Conservation (phyloP, 768 basidiomycete genomes). For the Tremella mesenterica region DNA sequence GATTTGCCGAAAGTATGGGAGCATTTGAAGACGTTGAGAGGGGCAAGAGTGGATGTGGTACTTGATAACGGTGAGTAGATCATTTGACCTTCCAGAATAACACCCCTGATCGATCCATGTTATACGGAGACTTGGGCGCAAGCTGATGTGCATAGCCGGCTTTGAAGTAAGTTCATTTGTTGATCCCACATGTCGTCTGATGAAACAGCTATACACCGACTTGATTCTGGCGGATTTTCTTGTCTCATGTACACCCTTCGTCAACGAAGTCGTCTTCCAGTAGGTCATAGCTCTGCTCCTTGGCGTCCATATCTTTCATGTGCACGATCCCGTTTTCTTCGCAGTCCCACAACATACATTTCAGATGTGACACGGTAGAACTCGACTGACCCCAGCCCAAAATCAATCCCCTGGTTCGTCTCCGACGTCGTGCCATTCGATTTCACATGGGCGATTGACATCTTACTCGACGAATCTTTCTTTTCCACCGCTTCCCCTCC, state of each 20-base stretch:
- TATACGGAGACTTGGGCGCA: too few species aligned
- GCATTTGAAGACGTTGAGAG: slow-evolving; percentile 54
- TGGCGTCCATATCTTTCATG: too few species aligned
- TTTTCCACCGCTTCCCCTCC: slow-evolving; percentile 51
- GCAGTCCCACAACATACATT: too few species aligned
- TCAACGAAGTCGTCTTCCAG: slow-evolving; percentile 82
- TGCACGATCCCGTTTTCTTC: too few species aligned
- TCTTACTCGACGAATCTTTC: slow-evolving; percentile 46
- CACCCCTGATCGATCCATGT: too few species aligned
- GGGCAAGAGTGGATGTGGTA: slow-evolving; percentile 66
- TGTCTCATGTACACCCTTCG: slow-evolving; percentile 75
- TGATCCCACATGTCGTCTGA: not conserved
- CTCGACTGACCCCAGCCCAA: slow-evolving; percentile 55
- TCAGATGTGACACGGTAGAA: not conserved
- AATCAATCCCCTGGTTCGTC: slow-evolving; percentile 95
- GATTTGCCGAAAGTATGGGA: slow-evolving; percentile 71
- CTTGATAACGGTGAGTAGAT: slow-evolving; percentile 68
- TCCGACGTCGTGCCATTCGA: slow-evolving; percentile 86
- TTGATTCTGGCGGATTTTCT: slow-evolving; percentile 72
- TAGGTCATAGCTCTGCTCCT: slow-evolving; percentile 47
- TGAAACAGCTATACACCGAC: slow-evolving; percentile 73
- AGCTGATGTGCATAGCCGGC: slow-evolving; percentile 57
- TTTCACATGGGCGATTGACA: slow-evolving; percentile 57
- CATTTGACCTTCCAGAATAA: not conserved
- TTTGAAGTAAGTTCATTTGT: slow-evolving; percentile 59